Percentiles rank a stretch among this genome's conserved stretches.
Evolutionary conservation across 139 green algal species (phyloP).

Genomic region (Edaphochlamys debaryana): DNA sequence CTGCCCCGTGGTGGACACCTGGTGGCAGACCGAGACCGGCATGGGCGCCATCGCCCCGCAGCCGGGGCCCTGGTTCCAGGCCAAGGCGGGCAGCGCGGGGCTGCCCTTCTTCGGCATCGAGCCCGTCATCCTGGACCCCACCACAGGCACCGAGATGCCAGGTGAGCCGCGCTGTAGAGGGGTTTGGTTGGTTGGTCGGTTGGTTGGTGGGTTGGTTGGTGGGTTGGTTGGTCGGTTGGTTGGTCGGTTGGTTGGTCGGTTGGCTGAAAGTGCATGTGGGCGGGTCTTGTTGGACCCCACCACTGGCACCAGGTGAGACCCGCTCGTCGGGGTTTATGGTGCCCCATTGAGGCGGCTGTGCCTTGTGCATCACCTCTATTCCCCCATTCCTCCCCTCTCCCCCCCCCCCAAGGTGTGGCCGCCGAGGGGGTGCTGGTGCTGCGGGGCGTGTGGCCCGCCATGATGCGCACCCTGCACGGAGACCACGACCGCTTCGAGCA

Average conservation of each 20-base stretch:
- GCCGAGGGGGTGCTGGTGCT: slow-evolving; percentile 28
- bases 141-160: slow-evolving; percentile 33
- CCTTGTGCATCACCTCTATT: too few species aligned
- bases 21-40: slow-evolving; percentile 98
- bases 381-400: too few species aligned
- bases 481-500: slow-evolving; percentile 95
- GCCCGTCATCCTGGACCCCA: slow-evolving; percentile 86
- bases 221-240: too few species aligned
- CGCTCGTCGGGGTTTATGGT: too few species aligned
- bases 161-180: neutral
- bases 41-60: slow-evolving; percentile 65
- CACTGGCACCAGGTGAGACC: too few species aligned
- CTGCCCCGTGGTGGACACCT: slow-evolving; percentile 94
- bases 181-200: too few species aligned
- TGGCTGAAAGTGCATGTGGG: too few species aligned
- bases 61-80: slow-evolving; percentile 71
- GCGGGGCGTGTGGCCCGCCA: slow-evolving; percentile 82
- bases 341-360: too few species aligned
- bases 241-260: too few species aligned
- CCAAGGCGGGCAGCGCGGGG: slow-evolving; percentile 89
- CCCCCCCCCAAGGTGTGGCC: too few species aligned
- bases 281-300: too few species aligned
- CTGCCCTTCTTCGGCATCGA: slow-evolving; percentile 95
- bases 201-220: too few species aligned
- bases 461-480: slow-evolving; percentile 87